Base-by-base conservation (phyloP, 441 rosid genomes). In the Adansonia grandidieri region DNA sequence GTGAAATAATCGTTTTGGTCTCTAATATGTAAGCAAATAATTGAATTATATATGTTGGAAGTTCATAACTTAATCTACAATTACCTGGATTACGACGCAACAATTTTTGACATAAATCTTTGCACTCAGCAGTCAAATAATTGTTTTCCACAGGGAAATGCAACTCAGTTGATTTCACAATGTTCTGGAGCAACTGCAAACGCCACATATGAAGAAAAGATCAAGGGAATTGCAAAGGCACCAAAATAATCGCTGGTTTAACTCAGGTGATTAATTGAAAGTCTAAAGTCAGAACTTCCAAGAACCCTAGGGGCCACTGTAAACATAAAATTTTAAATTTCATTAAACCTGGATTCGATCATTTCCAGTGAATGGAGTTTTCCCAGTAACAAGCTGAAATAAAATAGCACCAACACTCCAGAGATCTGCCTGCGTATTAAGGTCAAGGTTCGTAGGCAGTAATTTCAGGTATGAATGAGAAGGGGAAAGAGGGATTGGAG, bases 381-480 rank as follows among this genome's bases (percentile, higher is more conserved):
- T 93, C 71, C 97, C 98, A 9, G 92, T 92, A 78, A 92, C 94
- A 81, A 95, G 97, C 85, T 95, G 99, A 86, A 86, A 95, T 76
- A 95, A 87, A 82, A 95, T 95, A 80, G 97, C 89, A 81, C 99
- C 98, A 66, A 95, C 96, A 79, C 99, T 95, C 99, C 98, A 93
- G 82, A 95, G 98, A 90, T 93, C 99, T 90, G 99, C 98, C 42
- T 95, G 99, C 53, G 79, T 81, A 82, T 86, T 67, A 79, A 81
- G 80, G 80, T 75, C 76, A 81, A 77, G 47, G 82, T 90, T 82
- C 86, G 78, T 15, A 79, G 74, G 68, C 66, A 66, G 67, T 58
- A 69, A 50, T 76, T 42, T 44, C 9, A 54, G 74, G 60, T 5
- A 71, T 15, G 20, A 71, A 13, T 0, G 5, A 19, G 57, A 22